phyloP scores from a whole-genome alignment of 1,139 yeast species.

The Kurtzmaniella quercitrusa region DNA sequence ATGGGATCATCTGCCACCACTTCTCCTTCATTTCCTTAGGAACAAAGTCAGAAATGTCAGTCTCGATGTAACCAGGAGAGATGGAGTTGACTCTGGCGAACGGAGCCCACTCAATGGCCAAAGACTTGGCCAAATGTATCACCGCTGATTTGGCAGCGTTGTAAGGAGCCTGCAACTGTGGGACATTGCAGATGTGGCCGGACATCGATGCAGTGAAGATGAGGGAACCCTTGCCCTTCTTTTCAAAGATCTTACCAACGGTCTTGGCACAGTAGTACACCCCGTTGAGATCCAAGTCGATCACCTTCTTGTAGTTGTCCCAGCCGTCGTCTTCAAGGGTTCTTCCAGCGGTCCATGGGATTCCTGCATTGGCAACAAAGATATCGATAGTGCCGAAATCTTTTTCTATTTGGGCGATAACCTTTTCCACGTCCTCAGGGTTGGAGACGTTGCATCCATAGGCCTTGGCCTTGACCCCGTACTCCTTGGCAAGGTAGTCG shows the following conservation, averaged over 20 bases:
- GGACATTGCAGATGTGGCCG: constrained; percentile 76
- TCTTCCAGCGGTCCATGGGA: constrained; percentile 79
- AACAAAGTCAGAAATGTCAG: constrained; percentile 60
- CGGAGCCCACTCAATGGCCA: constrained; percentile 84
- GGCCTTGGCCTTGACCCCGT: constrained; percentile 65
- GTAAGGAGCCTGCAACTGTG: constrained; percentile 82
- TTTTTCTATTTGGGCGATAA: constrained; percentile 52
- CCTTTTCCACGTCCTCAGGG: constrained; percentile 52
- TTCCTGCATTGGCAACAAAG: constrained; percentile 89
- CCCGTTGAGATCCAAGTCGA: constrained; percentile 71
- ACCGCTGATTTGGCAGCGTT: constrained; percentile 87
- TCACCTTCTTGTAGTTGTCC: constrained; percentile 59
- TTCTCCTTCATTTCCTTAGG: constrained; percentile 42
- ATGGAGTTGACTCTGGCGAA: constrained; percentile 73
- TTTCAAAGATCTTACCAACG: constrained; percentile 68
- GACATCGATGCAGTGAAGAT: constrained; percentile 84
- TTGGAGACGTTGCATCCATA: constrained; percentile 69
- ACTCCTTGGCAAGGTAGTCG: constrained; percentile 49
- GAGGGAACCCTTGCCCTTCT: constrained; percentile 67
- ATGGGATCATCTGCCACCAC: constrained; percentile 67
- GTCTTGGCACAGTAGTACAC: constrained; percentile 70
- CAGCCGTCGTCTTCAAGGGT: constrained; percentile 51
- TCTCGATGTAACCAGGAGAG: constrained; percentile 77
- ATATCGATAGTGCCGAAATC: constrained; percentile 80
- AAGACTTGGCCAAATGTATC: constrained; percentile 68